Evolutionary conservation across 1,139 yeast species (phyloP), one percentile per base, ranked within the genome.

Genomic region (Saccharomyces hybrid): DNA sequence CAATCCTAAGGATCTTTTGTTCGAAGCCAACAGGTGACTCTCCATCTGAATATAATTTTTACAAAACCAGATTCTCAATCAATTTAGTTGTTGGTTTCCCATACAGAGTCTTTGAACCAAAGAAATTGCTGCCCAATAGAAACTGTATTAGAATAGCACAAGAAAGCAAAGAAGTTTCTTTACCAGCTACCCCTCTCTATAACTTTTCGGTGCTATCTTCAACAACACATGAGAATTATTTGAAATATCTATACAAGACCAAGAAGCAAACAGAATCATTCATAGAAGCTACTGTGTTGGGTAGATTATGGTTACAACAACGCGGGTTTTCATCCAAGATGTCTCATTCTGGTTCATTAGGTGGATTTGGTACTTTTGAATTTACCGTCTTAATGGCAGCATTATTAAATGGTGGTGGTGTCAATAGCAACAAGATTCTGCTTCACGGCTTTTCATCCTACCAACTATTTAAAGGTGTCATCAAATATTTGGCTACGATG

Each of bases 341-440:
- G 42, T 75, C 79, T 42, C 75, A 78, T 51, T 78, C 79, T 32
- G 71, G 71, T 2, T 59, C 72, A 1, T 64, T 75, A 14, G 90
- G 90, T 49, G 98, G 98, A 0, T 91, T 93, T 70, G 98, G 98
- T 14, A 88, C 86, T 63, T 89, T 89, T 69, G 98, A 93, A 72
- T 90, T 90, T 72, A 84, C 93, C 27, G 74, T 86, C 49, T 71
- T 91, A 52, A 81, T 89, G 84, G 84, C 96, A 48, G 86, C 90
- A 1, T 74, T 93, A 56, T 75, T 93, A 47, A 83, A 84, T 60
- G 96, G 97, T 62, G 96, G 96, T 63, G 95, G 95, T 52, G 70
- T 75, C 9, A 79, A 78, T 60, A 91, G 95, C 21, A 85, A 85
- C 64, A 85, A 83, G 64, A 84, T 89, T 32, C 75, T 93, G 56